These are phyloP conservation scores for Sclerotinia subarctica DNA, from an alignment of 2,329 filamentous ascomycete genomes.

Conservation along the genomic window DNA sequence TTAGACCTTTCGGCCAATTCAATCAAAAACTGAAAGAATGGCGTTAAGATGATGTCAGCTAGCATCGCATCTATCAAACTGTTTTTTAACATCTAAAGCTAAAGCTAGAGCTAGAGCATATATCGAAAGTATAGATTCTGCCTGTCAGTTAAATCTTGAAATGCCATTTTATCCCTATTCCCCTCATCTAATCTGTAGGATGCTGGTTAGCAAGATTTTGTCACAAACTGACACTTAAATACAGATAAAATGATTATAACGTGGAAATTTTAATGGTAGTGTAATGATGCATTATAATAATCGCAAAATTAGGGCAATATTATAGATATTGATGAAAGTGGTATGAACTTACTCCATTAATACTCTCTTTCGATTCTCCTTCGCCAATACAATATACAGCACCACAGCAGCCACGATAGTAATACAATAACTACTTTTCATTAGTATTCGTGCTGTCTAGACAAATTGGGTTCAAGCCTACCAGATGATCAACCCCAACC, in stretches of 20 bases:
- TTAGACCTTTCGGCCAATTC: too few species aligned
- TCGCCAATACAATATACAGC: slow-evolving; percentile 57
- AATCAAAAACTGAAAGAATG: neutral
- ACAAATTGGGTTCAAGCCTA: slow-evolving; percentile 31
- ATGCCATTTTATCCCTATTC: slow-evolving; percentile 63
- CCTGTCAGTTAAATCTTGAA: slow-evolving; percentile 66
- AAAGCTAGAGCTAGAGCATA: slow-evolving; percentile 7
- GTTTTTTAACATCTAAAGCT: neutral
- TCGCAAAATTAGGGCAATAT: accelerated
- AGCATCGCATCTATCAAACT: neutral
- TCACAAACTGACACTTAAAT: neutral
- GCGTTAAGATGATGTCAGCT: neutral
- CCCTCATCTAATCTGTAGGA: slow-evolving; percentile 48
- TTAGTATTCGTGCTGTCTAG: slow-evolving; percentile 2
- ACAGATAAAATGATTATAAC: neutral
- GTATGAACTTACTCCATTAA: slow-evolving; percentile 36
- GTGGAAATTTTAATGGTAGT: neutral
- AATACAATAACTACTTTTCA: slow-evolving; percentile 57
- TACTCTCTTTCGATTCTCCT: slow-evolving; percentile 56
- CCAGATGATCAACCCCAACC: slow-evolving; percentile 65
- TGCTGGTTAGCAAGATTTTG: neutral
- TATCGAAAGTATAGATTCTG: slow-evolving; percentile 67
- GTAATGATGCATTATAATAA: neutral
- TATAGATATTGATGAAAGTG: neutral
- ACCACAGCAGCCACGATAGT: slow-evolving; percentile 56